Percentiles rank a stretch among this genome's conserved stretches.
Evolutionary conservation across 176 grass and related monocot species (phyloP).

Genomic region (Bothriochloa decipiens): DNA sequence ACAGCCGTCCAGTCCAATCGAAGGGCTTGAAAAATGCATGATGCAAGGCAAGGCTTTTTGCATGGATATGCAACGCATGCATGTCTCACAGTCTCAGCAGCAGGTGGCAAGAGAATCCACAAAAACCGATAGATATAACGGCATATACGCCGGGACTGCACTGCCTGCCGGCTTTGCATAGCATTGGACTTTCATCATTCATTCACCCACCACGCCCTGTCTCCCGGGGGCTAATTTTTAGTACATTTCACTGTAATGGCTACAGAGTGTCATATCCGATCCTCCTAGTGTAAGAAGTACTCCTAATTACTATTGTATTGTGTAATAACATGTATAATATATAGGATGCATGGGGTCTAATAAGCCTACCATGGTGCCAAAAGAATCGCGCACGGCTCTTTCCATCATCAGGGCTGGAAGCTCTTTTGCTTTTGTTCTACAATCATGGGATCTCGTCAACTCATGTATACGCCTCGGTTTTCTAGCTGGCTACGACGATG

Average conservation of each 20-base stretch:
- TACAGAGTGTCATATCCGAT: background rate
- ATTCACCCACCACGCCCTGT: slow-evolving; percentile 28
- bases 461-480: background rate
- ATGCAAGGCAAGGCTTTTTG: slow-evolving; percentile 5
- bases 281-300: too few species aligned
- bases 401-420: slow-evolving; percentile 19
- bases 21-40: too few species aligned
- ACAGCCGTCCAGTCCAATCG: too few species aligned
- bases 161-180: background rate
- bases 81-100: background rate
- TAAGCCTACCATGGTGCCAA: slow-evolving; percentile 6
- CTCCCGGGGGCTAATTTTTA: background rate
- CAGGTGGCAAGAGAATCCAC: slow-evolving; percentile 3
- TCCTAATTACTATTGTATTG: too few species aligned
- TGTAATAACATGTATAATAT: too few species aligned
- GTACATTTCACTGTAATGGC: background rate
- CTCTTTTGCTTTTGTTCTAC: slow-evolving; percentile 13
- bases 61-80: slow-evolving; percentile 31
- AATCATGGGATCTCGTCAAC: slow-evolving; percentile 36
- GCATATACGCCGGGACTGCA: slow-evolving; percentile 9
- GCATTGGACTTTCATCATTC: background rate
- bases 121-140: slow-evolving; percentile 11
- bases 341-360: background rate
- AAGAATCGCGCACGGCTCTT: slow-evolving; percentile 24
- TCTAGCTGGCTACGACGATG: background rate